Percentiles rank a stretch among this genome's conserved stretches.
These are phyloP conservation scores for Lichtheimia hyalospora DNA, from an alignment of 371 early-diverging fungal genomes.

Conservation along the genomic window DNA sequence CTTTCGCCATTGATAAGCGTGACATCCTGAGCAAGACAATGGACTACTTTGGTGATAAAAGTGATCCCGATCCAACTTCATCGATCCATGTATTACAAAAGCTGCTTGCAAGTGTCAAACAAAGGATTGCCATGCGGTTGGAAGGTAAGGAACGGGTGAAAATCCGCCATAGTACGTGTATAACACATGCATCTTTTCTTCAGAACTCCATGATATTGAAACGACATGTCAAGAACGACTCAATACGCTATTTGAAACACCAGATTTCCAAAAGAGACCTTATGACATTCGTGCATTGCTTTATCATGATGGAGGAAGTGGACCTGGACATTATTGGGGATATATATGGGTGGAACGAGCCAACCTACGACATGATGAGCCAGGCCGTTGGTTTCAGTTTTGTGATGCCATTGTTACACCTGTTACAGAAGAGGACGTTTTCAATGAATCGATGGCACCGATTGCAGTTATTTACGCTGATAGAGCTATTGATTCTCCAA, in stretches of 20 bases:
- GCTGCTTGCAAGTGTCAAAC: conserved; percentile 4
- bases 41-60: conserved; percentile 20
- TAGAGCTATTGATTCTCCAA: conserved; percentile 11
- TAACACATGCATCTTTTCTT: not conserved
- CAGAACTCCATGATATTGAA: conserved; percentile 19
- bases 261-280: conserved; percentile 25
- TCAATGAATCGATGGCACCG: conserved; percentile 23
- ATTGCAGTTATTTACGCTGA: conserved; percentile 36
- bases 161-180: not conserved
- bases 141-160: conserved; percentile 13
- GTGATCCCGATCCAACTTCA: not conserved
- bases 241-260: conserved; percentile 19
- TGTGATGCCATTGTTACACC: conserved; percentile 39
- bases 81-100: not conserved
- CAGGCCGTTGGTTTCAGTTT: conserved; percentile 41
- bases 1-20: conserved; percentile 11
- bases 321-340: conserved; percentile 48
- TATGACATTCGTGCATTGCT: conserved; percentile 39
- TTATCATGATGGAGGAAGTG: conserved; percentile 39
- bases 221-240: conserved; percentile 5
- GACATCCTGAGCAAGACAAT: conserved; percentile 17
- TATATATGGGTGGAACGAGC: conserved; percentile 35
- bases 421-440: conserved; percentile 27
- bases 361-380: not conserved
- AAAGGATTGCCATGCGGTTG: conserved; percentile 11